Evolutionary conservation across 106 monocot genomes (phyloP).

Genomic region (Gastrodia elata): DNA sequence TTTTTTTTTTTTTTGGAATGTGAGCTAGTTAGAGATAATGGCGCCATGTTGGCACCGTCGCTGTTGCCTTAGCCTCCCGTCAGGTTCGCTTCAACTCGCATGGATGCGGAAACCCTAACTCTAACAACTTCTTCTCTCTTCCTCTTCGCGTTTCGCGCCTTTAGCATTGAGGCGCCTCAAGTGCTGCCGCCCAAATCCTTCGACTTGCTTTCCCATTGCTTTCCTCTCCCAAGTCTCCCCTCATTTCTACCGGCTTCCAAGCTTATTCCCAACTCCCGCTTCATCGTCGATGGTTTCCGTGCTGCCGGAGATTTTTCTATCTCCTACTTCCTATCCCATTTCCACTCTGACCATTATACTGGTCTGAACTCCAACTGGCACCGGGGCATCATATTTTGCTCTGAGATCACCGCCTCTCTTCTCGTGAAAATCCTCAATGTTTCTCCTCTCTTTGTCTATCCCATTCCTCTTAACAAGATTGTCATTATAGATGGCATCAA

Average conservation of each 20-base stretch:
- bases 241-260: slow-evolving; percentile 32
- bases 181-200: slow-evolving; percentile 22
- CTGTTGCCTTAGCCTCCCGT: not conserved
- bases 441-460: slow-evolving; percentile 41
- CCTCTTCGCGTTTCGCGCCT: slow-evolving; percentile 23
- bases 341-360: slow-evolving; percentile 89
- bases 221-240: slow-evolving; percentile 45
- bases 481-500: slow-evolving; percentile 57
- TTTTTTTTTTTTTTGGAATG: too few species aligned
- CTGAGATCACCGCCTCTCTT: slow-evolving; percentile 58
- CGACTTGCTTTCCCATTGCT: slow-evolving; percentile 24
- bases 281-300: slow-evolving; percentile 78
- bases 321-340: slow-evolving; percentile 94
- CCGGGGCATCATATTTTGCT: slow-evolving; percentile 72
- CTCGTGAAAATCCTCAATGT: slow-evolving; percentile 43
- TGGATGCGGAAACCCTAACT: slow-evolving; percentile 34
- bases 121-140: slow-evolving; percentile 49
- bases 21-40: too few species aligned
- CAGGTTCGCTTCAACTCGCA: not conserved
- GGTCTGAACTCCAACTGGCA: slow-evolving; percentile 60
- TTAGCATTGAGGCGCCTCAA: slow-evolving; percentile 11
- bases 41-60: too few species aligned
- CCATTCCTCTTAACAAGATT: slow-evolving; percentile 30
- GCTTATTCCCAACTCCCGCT: slow-evolving; percentile 66
- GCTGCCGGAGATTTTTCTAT: slow-evolving; percentile 68